A percentile compares a stretch with the other conserved stretches of the same genome.
Evolutionary conservation across 495 filamentous ascomycete genomes (phyloP).

Genomic region (Chaetomium tenue): DNA sequence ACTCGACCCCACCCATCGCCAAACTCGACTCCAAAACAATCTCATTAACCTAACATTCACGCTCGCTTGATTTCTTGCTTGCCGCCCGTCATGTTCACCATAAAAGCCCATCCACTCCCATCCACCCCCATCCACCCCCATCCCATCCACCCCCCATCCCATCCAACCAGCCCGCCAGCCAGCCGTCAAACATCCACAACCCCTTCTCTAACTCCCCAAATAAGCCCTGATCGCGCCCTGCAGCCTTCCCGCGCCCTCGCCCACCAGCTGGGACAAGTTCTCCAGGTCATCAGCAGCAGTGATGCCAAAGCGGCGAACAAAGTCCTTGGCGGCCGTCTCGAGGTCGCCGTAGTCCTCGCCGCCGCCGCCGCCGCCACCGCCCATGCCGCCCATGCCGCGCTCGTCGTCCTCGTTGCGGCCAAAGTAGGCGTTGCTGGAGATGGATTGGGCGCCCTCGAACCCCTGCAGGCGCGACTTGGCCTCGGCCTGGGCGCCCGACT

Average conservation of each 20-base stretch:
- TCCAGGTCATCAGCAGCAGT: conserved; percentile 95
- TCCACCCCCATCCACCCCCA: neutral
- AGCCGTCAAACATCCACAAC: neutral
- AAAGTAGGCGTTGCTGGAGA: conserved; percentile 96
- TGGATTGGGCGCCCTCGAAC: conserved; percentile 88
- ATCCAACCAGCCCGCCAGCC: neutral
- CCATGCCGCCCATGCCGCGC: conserved; percentile 62
- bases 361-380: conserved; percentile 51
- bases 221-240: conserved; percentile 90
- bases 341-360: conserved; percentile 83
- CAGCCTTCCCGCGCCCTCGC: conserved; percentile 78
- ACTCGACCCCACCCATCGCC: neutral
- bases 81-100: neutral
- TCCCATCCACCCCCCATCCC: neutral
- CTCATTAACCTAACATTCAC: conserved; percentile 9
- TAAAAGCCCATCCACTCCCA: neutral
- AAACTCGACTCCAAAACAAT: conserved; percentile 5
- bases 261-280: conserved; percentile 74
- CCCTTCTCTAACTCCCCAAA: conserved; percentile 47
- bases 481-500: conserved; percentile 76
- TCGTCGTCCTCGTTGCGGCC: conserved; percentile 77
- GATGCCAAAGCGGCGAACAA: conserved; percentile 88
- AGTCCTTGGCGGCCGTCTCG: conserved; percentile 89
- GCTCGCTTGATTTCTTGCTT: neutral
- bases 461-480: conserved; percentile 82